Evolutionary conservation across 2,329 filamentous ascomycete genomes (phyloP), one percentile per base, ranked within the genome.

Genomic region (Blastomyces silverae): DNA sequence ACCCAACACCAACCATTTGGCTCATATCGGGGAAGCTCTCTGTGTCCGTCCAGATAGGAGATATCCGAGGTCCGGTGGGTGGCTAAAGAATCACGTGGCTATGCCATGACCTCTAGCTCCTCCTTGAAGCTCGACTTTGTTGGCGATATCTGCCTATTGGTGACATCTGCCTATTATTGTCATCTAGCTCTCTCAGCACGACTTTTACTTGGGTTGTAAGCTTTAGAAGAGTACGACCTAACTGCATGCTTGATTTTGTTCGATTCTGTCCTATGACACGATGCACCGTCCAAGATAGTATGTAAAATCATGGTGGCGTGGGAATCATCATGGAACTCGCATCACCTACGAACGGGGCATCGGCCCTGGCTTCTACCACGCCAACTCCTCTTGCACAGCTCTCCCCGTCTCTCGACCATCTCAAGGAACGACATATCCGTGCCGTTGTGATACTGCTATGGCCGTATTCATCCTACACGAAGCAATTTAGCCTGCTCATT

Each of bases 381-480:
- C 66, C 69, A 22, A 70, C 77, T 62, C 73, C 78, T 28, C 79
- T 82, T 64, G 75, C 79, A 55, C 70, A 77, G 65, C 72, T 82
- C 25, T 75, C 75, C 17, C 79, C 79, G 7, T 67, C 67, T 11
- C 66, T 75, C 56, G 70, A 75, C 20, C 31, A 69, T 37, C 56
- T 68, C n/a, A 61, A 69, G 20, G 64, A 71, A 31, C 70, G 71
- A 59, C 76, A 73, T 39, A 71, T 96, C 42, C 83, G 85, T 65
- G 92, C 90, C 50, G 81, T 89, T 20, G 85, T 97, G 28, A 93
- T 91, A 10, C 85, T 97, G 46, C 87, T 91, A 65, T 97, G 93
- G 92, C 93, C 93, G 0, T 97, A 91, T 76, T 96, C 90, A 68
- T 89, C 89, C 28, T 86, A 91, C 34, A 89, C 84, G 39, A 85